Evolutionary conservation across 2,329 filamentous ascomycete genomes (phyloP), one percentile per base, ranked within the genome.

Genomic region (Chaetomiaceae sp.): DNA sequence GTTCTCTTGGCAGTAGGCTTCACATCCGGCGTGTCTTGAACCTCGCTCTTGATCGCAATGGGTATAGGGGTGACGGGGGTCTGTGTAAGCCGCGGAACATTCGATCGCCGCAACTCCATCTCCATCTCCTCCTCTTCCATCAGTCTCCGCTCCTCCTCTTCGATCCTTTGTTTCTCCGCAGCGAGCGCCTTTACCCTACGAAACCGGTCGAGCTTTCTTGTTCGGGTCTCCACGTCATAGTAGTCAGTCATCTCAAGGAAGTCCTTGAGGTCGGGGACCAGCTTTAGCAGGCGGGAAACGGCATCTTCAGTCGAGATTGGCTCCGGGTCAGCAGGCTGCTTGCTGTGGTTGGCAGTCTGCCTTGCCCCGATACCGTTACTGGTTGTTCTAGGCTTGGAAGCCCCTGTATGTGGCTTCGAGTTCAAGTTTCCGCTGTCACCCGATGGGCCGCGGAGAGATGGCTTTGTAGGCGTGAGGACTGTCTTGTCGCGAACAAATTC

Each of bases 201-300:
- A 38, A 58, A 55, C 8, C 57, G 57, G n/a, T 55, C 55, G 4
- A 63, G 55, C 43, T 58, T 60, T 31, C 48, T 51, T 5, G 50
- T 57, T 14, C 61, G 58, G 5, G 33, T 19, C 17, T 61, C 55
- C 1, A 54, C 25, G 30, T 63, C 46, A 38, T 55, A 42, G 44
- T 60, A 62, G 23, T 57, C 50, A n/a, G 59, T 63, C 33, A 60
- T 39, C 5, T 54, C 50, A 6, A 63, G 56, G 52, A 59, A 63
- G 35, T 62, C 60, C 23, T 50, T 46, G 8, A 63, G 51, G 19
- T 62, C 61, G 9, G 52, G 46, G 13, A 57, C 52, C 6, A 50
- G 30, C 16, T 48, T 48, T 13, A 61, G 23, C 16, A 59, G 39
- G 17, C 51, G 54, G 6, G 51, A 33, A 16, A 62, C 44, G 5